Evolutionary conservation across 2,329 filamentous ascomycete genomes (phyloP).

Genomic region (Coniochaeta sp.): DNA sequence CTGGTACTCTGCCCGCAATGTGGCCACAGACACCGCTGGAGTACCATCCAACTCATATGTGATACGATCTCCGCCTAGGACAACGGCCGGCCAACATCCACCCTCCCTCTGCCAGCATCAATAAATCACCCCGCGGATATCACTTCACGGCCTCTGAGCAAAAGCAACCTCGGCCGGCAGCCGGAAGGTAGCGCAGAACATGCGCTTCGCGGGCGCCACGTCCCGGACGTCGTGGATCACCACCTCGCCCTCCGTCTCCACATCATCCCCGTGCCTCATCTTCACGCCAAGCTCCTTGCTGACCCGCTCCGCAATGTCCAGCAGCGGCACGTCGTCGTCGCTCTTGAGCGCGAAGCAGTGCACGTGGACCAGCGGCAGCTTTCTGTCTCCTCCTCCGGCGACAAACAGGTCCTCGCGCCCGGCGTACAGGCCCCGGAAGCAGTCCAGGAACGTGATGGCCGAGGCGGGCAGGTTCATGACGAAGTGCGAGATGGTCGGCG

Average conservation of each 20-base stretch:
- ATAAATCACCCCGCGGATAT: not conserved
- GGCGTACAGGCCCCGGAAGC: conserved; percentile 75
- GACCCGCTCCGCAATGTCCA: conserved; percentile 61
- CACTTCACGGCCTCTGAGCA: conserved; percentile 25
- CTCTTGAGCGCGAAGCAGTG: conserved; percentile 88
- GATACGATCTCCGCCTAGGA: not conserved
- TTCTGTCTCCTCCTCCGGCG: conserved; percentile 43
- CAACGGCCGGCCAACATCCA: not conserved
- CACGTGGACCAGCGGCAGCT: conserved; percentile 80
- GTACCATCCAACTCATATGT: not conserved
- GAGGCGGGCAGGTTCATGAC: conserved; percentile 96
- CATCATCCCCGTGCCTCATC: conserved; percentile 45
- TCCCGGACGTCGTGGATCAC: conserved; percentile 68
- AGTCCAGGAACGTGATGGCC: conserved; percentile 72
- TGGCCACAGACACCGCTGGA: not conserved
- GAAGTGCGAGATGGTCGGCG: conserved; percentile 79
- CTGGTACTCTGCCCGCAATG: not conserved
- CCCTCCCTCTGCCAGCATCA: not conserved
- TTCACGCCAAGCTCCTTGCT: conserved; percentile 51
- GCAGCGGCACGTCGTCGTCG: conserved; percentile 60
- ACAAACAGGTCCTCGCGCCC: conserved; percentile 59
- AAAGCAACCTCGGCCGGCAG: conserved; percentile 80
- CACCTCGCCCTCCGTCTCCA: conserved; percentile 39
- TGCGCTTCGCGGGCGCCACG: conserved; percentile 88
- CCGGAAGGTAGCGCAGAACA: conserved; percentile 94